A percentile compares a stretch with the other conserved stretches of the same genome.
These are phyloP conservation scores for Ascochyta rabiei DNA, from an alignment of 2,329 filamentous ascomycete genomes.

Conservation along the genomic window DNA sequence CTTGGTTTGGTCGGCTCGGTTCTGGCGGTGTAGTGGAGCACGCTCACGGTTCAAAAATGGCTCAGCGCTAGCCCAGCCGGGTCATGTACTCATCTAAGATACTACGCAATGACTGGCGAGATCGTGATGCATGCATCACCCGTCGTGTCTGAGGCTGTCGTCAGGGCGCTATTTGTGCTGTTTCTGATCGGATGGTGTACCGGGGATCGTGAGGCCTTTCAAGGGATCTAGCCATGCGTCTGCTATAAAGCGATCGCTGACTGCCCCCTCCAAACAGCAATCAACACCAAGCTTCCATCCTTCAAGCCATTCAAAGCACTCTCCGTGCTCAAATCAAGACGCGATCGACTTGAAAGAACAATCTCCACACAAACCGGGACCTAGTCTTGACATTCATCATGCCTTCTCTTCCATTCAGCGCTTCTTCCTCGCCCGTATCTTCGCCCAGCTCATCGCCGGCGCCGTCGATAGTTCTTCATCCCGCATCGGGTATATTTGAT, in stretches of 20 bases:
- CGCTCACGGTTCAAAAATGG: constrained; percentile 36
- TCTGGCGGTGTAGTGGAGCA: constrained; percentile 42
- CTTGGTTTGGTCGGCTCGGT: constrained; percentile 30
- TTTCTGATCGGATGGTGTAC: constrained; percentile 41
- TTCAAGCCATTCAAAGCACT: constrained; percentile 21
- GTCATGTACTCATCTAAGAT: constrained; percentile 26
- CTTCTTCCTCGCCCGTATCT: constrained; percentile 44
- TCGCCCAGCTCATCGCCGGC: constrained; percentile 41
- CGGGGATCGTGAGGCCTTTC: constrained; percentile 25
- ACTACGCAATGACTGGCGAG: constrained; percentile 33
- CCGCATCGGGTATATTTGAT: constrained; percentile 50
- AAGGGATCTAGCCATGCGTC: constrained; percentile 19
- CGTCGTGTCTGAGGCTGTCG: constrained; percentile 35
- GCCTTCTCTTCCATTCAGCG: constrained; percentile 47
- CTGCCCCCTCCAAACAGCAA: constrained; percentile 34
- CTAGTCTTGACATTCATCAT: constrained; percentile 37
- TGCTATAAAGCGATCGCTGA: constrained; percentile 41
- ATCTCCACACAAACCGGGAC: constrained; percentile 36
- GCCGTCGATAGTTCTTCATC: constrained; percentile 49
- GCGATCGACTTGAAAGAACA: constrained; percentile 42
- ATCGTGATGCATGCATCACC: constrained; percentile 44
- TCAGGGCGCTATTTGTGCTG: constrained; percentile 36
- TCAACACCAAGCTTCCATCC: constrained; percentile 33
- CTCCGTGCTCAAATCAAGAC: constrained; percentile 26
- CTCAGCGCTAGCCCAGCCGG: constrained; percentile 34